These are phyloP conservation scores for Lepidium campestre DNA, from an alignment of 441 rosid species.

Conservation along the genomic window DNA sequence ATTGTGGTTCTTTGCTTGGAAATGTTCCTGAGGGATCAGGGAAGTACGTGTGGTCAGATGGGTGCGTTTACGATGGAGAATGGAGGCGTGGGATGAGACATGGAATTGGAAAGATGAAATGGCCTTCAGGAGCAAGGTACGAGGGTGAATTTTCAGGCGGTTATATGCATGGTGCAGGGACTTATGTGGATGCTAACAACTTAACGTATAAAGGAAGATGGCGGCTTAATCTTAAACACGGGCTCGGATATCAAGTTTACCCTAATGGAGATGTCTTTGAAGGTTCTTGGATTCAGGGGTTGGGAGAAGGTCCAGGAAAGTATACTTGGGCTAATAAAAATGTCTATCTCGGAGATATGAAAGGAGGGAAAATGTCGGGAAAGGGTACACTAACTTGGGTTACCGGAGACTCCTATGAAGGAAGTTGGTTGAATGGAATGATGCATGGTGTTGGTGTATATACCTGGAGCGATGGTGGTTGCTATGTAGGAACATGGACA, in stretches of 20 bases:
- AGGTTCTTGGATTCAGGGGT: slow-evolving; percentile 91
- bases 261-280: slow-evolving; percentile 75
- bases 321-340: slow-evolving; percentile 89
- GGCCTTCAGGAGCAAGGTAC: slow-evolving; percentile 74
- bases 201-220: slow-evolving; percentile 80
- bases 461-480: slow-evolving; percentile 84
- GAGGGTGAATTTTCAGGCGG: slow-evolving; percentile 93
- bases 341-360: slow-evolving; percentile 78
- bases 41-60: slow-evolving; percentile 77
- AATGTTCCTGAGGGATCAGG: slow-evolving; percentile 79
- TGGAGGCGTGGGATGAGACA: slow-evolving; percentile 93
- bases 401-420: slow-evolving; percentile 81
- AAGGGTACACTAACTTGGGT: slow-evolving; percentile 87
- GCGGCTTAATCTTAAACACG: slow-evolving; percentile 86
- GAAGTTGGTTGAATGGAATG: slow-evolving; percentile 87
- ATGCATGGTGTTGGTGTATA: slow-evolving; percentile 95
- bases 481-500: slow-evolving; percentile 97
- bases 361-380: slow-evolving; percentile 91
- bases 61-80: slow-evolving; percentile 74
- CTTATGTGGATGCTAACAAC: slow-evolving; percentile 43
- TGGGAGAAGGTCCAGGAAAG: slow-evolving; percentile 95
- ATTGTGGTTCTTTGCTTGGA: slow-evolving; percentile 70
- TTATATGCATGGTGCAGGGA: slow-evolving; percentile 80
- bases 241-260: slow-evolving; percentile 81
- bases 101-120: slow-evolving; percentile 69